Evolutionary conservation across 768 basidiomycete species (phyloP).

Genomic region (Mycena crocata): DNA sequence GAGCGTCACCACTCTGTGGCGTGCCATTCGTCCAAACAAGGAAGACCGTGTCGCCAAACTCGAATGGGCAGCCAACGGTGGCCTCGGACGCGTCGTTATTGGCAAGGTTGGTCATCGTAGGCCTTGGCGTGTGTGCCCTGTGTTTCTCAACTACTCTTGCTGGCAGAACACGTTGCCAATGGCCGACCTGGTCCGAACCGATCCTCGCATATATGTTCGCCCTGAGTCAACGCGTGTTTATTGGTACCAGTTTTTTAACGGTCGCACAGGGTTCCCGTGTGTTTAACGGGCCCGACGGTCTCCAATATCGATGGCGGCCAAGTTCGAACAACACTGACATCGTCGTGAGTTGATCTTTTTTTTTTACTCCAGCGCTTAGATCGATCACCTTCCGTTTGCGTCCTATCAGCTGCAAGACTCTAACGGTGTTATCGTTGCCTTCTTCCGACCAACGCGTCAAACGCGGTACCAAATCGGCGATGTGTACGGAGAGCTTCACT

Average conservation of each 20-base stretch:
- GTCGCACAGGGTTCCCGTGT: conserved; percentile 66
- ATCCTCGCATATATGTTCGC: conserved; percentile 68
- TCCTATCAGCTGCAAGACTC: conserved; percentile 75
- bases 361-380: conserved; percentile 28
- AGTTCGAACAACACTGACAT: conserved; percentile 67
- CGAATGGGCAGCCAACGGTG: conserved; percentile 87
- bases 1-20: conserved; percentile 82
- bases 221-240: conserved; percentile 30
- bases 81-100: conserved; percentile 86
- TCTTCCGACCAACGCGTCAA: conserved; percentile 81
- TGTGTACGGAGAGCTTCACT: conserved; percentile 88
- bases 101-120: conserved; percentile 70
- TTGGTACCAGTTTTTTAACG: conserved; percentile 19
- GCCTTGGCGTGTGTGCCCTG: conserved; percentile 30
- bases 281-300: conserved; percentile 87
- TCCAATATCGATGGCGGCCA: conserved; percentile 85
- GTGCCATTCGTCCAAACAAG: conserved; percentile 84
- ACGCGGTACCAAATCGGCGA: conserved; percentile 89
- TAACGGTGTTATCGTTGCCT: conserved; percentile 76
- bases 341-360: conserved; percentile 57
- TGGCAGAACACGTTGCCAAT: conserved; percentile 80
- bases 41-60: conserved; percentile 91
- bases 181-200: conserved; percentile 83
- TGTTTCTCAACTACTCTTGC: conserved; percentile 39
- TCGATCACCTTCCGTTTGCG: conserved; percentile 33